Evolutionary conservation across 129 eudicot species (phyloP).

Genomic region (Dittrichia graveolens): DNA sequence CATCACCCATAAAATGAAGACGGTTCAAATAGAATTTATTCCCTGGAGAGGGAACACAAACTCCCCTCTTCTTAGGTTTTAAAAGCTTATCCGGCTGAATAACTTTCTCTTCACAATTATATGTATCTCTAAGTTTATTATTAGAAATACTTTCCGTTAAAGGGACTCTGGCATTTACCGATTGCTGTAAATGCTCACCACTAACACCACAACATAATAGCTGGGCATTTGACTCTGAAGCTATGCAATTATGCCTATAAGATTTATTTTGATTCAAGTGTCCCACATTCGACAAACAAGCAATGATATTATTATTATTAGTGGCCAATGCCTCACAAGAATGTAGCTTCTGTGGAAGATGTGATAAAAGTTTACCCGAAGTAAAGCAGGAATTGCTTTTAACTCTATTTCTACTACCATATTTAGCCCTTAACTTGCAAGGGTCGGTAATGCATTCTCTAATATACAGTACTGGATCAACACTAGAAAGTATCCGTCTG

Average conservation of each 20-base stretch:
- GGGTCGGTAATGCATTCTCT: slow-evolving; percentile 22
- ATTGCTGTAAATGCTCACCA: slow-evolving; percentile 29
- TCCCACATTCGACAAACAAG: slow-evolving; percentile 13
- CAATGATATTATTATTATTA: neutral
- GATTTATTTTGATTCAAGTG: slow-evolving; percentile 1
- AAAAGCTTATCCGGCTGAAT: slow-evolving; percentile 16
- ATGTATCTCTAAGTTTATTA: slow-evolving; percentile 19
- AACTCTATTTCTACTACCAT: slow-evolving; percentile 29
- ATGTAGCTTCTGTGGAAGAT: slow-evolving; percentile 1
- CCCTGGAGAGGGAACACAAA: slow-evolving; percentile 66
- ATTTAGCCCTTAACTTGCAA: slow-evolving; percentile 25
- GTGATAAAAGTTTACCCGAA: neutral
- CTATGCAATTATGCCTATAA: slow-evolving; percentile 27
- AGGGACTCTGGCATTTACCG: slow-evolving; percentile 21
- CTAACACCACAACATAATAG: slow-evolving; percentile 19
- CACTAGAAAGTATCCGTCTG: slow-evolving; percentile 52
- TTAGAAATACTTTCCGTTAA: slow-evolving; percentile 24
- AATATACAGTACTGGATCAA: slow-evolving; percentile 56
- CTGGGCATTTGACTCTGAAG: slow-evolving; percentile 33
- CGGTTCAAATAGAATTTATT: slow-evolving; percentile 73
- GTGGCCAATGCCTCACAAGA: slow-evolving; percentile 28
- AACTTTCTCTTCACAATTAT: slow-evolving; percentile 20
- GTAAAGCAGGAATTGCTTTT: slow-evolving; percentile 26
- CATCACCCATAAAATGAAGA: slow-evolving; percentile 53
- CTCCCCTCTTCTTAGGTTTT: slow-evolving; percentile 38